Evolutionary conservation across 2,329 filamentous ascomycete genomes (phyloP).

Genomic region (Berkeleyomyces rouxiae): DNA sequence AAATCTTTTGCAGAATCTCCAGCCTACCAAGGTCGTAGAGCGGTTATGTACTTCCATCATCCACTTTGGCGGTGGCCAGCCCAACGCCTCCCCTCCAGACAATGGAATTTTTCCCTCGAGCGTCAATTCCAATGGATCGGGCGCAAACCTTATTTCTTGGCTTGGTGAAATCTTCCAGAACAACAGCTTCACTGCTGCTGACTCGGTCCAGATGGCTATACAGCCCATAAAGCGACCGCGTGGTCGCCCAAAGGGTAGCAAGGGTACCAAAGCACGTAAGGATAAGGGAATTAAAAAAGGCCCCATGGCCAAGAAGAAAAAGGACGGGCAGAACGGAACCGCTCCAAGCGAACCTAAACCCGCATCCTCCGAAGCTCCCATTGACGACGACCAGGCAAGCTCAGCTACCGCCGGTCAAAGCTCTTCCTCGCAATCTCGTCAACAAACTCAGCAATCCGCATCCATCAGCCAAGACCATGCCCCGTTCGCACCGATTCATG

Average conservation of each 20-base stretch:
- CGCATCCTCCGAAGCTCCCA: background rate
- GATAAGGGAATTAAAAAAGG: slow-evolving; percentile 18
- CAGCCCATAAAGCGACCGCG: slow-evolving; percentile 24
- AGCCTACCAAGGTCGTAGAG: slow-evolving; percentile 40
- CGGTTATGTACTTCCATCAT: slow-evolving; percentile 45
- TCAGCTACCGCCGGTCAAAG: background rate
- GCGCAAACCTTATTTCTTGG: slow-evolving; percentile 43
- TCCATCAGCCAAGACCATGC: background rate
- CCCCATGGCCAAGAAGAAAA: slow-evolving; percentile 6
- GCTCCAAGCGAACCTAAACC: background rate
- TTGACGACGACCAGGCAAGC: background rate
- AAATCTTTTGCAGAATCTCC: slow-evolving; percentile 37
- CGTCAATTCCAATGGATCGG: slow-evolving; percentile 37
- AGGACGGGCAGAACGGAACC: background rate
- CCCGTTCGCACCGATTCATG: background rate
- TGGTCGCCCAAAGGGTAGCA: slow-evolving; percentile 33
- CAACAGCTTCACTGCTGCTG: slow-evolving; percentile 10
- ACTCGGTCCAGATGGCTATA: background rate
- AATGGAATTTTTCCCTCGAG: slow-evolving; percentile 39
- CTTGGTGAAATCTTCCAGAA: slow-evolving; percentile 42
- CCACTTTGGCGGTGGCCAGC: slow-evolving; percentile 46
- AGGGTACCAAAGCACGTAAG: slow-evolving; percentile 28
- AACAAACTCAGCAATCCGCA: background rate
- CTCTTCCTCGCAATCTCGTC: background rate
- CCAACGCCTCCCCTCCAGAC: slow-evolving; percentile 33